phyloP scores from a whole-genome alignment of 1,284 basidiomycete genomes.

The Leccinum solheimii region DNA sequence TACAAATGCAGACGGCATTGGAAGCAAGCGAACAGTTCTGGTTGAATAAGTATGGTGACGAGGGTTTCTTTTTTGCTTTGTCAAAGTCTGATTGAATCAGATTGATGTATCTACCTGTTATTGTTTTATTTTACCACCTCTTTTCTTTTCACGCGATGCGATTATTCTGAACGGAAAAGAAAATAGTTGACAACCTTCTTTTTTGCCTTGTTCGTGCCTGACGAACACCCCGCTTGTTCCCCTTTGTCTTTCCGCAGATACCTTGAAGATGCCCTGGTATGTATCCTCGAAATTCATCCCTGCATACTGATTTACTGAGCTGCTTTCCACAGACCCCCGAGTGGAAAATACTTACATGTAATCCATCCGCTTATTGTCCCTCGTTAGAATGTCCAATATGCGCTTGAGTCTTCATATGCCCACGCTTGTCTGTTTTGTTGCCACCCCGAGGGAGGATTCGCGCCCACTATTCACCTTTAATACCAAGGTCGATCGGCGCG shows the following conservation, averaged over 20 bases:
- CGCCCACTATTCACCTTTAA: conserved; percentile 83
- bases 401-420: background rate
- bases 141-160: no score
- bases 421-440: conserved; percentile 36
- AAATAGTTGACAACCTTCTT: background rate
- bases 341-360: conserved; percentile 84
- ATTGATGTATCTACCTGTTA: background rate
- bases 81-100: background rate
- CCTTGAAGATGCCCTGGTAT: conserved; percentile 68
- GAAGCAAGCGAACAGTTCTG: background rate
- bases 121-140: no score
- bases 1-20: background rate
- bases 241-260: conserved; percentile 44
- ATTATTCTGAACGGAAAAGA: no score
- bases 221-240: conserved; percentile 1
- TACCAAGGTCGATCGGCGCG: conserved; percentile 87
- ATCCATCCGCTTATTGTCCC: conserved; percentile 20
- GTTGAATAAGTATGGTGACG: background rate
- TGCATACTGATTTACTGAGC: background rate
- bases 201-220: conserved; percentile 1
- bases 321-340: conserved; percentile 58
- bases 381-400: background rate
- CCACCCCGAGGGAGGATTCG: conserved; percentile 64
- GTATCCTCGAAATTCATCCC: conserved; percentile 8
- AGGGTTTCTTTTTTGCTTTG: background rate